phyloP scores from a whole-genome alignment of 495 filamentous ascomycete genomes.

The Penicillium ochrochloron region DNA sequence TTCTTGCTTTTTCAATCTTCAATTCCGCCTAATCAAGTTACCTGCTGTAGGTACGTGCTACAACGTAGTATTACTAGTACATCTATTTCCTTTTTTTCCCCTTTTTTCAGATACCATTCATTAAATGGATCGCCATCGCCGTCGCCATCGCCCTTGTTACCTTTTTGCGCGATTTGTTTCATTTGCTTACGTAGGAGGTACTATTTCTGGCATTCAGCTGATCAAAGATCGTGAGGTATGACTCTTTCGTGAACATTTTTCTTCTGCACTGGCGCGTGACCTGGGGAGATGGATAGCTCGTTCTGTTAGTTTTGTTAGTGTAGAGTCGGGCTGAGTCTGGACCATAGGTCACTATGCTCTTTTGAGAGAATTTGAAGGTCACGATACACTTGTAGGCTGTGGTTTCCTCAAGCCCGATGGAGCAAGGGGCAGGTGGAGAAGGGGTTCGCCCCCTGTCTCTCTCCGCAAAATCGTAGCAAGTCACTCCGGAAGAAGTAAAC shows the following conservation, averaged over 20 bases:
- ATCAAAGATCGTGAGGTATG: slow-evolving; percentile 14
- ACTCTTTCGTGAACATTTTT: slow-evolving; percentile 16
- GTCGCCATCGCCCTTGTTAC: slow-evolving; percentile 10
- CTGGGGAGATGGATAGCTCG: slow-evolving; percentile 8
- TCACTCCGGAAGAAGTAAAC: background rate
- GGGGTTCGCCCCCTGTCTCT: slow-evolving; percentile 15
- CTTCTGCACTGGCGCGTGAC: slow-evolving; percentile 29
- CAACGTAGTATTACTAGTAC: background rate
- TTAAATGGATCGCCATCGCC: slow-evolving; percentile 11
- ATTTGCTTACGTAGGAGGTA: slow-evolving; percentile 27
- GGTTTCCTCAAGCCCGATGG: slow-evolving; percentile 17
- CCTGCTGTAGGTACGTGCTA: background rate
- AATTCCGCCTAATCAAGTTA: background rate
- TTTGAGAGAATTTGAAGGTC: background rate
- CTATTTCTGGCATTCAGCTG: slow-evolving; percentile 23
- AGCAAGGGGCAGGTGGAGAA: slow-evolving; percentile 30
- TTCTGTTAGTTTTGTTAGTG: background rate
- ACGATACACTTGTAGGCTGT: slow-evolving; percentile 14
- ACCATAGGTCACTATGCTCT: background rate
- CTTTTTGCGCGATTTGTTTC: slow-evolving; percentile 34
- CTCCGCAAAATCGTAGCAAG: slow-evolving; percentile 22
- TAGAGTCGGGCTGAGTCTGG: background rate
- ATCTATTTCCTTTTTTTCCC: background rate
- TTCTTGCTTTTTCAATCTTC: background rate
- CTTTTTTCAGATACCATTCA: background rate